Conservation (phyloP, 345 rosid genomes). For the Turnera subulata region DNA sequence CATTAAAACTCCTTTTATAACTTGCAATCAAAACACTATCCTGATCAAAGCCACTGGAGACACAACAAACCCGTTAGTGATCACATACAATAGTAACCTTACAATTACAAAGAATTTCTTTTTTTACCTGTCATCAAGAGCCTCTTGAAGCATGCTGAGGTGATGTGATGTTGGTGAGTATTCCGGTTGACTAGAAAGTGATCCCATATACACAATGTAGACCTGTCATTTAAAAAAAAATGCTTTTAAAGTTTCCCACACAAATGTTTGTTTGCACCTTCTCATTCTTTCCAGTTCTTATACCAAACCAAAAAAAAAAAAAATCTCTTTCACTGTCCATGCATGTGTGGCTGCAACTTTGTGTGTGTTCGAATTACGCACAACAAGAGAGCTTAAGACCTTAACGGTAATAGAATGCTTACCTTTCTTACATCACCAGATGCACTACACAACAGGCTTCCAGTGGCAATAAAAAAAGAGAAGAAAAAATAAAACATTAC, state of each 20-base stretch:
- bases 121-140: background rate
- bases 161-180: background rate
- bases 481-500: background rate
- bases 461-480: background rate
- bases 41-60: background rate
- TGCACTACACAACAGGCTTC: background rate
- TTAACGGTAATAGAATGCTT: background rate
- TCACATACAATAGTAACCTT: background rate
- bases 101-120: no score
- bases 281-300: no score
- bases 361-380: background rate
- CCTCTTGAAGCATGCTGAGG: background rate
- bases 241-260: background rate
- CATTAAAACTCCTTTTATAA: slow-evolving; percentile 11
- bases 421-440: background rate
- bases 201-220: slow-evolving; percentile 39
- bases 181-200: slow-evolving; percentile 18
- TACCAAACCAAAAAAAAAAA: no score
- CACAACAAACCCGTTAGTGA: background rate
- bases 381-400: background rate
- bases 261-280: background rate
- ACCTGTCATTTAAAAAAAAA: no score
- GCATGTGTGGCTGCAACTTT: no score
- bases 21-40: background rate
- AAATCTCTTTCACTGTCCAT: no score